A percentile compares a stretch with the other conserved stretches of the same genome.
These are phyloP conservation scores for Paramecium biaurelia DNA, from an alignment of 73 alveolate genomes.

Conservation along the genomic window DNA sequence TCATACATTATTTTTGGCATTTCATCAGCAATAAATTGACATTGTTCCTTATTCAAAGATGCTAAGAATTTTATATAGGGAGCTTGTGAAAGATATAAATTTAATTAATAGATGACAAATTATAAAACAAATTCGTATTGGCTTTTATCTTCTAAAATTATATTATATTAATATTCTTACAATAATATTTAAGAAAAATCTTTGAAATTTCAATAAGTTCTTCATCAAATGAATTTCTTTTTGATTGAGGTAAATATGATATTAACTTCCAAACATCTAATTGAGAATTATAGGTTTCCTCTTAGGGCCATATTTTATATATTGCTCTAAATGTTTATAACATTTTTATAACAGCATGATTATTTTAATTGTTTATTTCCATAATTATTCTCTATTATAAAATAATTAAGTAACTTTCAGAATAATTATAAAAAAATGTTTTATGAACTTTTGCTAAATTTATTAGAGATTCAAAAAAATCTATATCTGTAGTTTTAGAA, in stretches of 20 bases:
- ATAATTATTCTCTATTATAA: neutral
- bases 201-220: neutral
- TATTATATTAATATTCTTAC: neutral
- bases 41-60: neutral
- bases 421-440: neutral
- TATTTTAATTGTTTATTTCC: neutral
- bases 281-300: neutral
- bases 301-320: neutral
- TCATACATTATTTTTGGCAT: neutral
- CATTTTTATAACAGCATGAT: neutral
- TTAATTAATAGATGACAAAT: neutral
- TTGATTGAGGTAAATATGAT: neutral
- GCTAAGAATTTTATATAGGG: neutral
- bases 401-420: neutral
- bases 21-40: neutral
- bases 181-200: neutral
- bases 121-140: neutral
- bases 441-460: neutral
- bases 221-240: neutral
- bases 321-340: neutral
- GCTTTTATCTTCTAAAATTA: neutral
- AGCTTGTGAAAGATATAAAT: neutral
- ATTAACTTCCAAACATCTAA: neutral
- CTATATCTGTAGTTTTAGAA: neutral
- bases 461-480: neutral